Conservation (phyloP, 2,329 filamentous ascomycete species). For the Dothistroma septosporum region DNA sequence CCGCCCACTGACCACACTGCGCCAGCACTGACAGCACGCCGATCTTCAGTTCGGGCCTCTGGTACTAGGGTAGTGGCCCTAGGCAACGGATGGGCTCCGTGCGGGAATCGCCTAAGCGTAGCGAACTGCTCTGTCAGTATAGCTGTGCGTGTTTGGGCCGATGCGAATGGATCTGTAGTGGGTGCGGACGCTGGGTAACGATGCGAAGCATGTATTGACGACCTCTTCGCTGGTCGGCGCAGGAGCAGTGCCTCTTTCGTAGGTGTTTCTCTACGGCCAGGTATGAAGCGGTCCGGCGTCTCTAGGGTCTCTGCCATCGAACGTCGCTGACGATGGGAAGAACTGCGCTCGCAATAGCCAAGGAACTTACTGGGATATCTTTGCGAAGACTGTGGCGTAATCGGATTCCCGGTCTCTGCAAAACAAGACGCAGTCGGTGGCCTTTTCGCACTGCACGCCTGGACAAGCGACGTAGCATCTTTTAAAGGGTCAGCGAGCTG, state of each 20-base stretch:
- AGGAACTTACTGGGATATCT: slow-evolving; percentile 22
- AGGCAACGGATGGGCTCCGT: background rate
- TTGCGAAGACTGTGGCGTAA: slow-evolving; percentile 7
- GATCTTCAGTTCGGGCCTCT: slow-evolving; percentile 1
- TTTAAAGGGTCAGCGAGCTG: background rate
- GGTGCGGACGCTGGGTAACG: background rate
- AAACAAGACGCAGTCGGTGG: background rate
- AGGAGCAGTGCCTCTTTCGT: slow-evolving; percentile 27
- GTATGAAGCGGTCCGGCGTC: slow-evolving; percentile 58
- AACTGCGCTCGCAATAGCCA: slow-evolving; percentile 19
- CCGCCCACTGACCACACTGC: slow-evolving; percentile 76
- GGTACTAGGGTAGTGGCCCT: slow-evolving; percentile 4
- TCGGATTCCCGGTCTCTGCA: background rate
- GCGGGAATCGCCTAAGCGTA: slow-evolving; percentile 11
- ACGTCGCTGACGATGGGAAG: slow-evolving; percentile 20
- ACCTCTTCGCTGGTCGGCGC: background rate
- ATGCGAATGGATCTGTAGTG: slow-evolving; percentile 28
- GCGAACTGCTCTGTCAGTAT: slow-evolving; percentile 25
- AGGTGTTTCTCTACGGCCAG: slow-evolving; percentile 32
- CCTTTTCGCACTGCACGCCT: slow-evolving; percentile 3
- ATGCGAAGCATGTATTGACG: background rate
- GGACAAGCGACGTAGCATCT: background rate
- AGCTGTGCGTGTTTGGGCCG: slow-evolving; percentile 13
- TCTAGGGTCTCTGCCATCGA: slow-evolving; percentile 22
- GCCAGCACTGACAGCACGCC: slow-evolving; percentile 55